phyloP scores from a whole-genome alignment of 1,284 basidiomycete species.

The Melanopsichium pennsylvanicum region DNA sequence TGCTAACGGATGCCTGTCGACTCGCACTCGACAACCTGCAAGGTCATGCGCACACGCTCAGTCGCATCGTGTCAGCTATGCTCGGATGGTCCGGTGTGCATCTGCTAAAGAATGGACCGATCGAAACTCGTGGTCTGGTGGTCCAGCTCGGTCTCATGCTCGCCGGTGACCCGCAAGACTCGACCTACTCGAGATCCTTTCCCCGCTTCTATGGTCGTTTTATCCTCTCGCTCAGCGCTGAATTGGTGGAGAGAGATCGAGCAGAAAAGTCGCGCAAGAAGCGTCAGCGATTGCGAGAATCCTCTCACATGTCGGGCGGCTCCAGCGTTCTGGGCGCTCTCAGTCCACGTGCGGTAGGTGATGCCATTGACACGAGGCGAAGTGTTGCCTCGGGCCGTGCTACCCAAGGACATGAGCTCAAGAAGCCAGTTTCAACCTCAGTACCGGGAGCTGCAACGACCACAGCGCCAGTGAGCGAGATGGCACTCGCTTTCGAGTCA shows the following conservation, averaged over 20 bases:
- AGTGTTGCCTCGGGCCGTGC: not conserved
- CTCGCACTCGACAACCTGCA: constrained; percentile 36
- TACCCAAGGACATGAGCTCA: constrained; percentile 8
- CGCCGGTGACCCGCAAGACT: constrained; percentile 32
- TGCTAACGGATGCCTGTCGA: constrained; percentile 32
- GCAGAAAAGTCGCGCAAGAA: constrained; percentile 40
- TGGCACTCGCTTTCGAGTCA: constrained; percentile 42
- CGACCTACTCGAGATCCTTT: constrained; percentile 36
- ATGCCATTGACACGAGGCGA: constrained; percentile 10
- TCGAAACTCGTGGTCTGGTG: constrained; percentile 42
- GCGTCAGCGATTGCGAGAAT: constrained; percentile 36
- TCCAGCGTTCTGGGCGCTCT: constrained; percentile 20
- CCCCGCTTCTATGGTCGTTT: constrained; percentile 43
- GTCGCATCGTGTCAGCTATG: constrained; percentile 40
- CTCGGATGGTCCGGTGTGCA: constrained; percentile 45
- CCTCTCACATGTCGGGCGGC: constrained; percentile 29
- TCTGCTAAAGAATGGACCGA: constrained; percentile 43
- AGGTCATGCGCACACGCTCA: constrained; percentile 25
- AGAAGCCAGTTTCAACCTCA: not conserved
- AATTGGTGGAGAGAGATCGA: constrained; percentile 38
- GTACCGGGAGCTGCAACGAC: constrained; percentile 6
- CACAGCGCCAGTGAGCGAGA: constrained; percentile 29
- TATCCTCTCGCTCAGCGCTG: constrained; percentile 46
- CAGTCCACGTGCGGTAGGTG: constrained; percentile 14
- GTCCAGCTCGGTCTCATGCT: constrained; percentile 44